Conservation (phyloP, 164 flowering plant species). For the Magnolia changhungtana region DNA sequence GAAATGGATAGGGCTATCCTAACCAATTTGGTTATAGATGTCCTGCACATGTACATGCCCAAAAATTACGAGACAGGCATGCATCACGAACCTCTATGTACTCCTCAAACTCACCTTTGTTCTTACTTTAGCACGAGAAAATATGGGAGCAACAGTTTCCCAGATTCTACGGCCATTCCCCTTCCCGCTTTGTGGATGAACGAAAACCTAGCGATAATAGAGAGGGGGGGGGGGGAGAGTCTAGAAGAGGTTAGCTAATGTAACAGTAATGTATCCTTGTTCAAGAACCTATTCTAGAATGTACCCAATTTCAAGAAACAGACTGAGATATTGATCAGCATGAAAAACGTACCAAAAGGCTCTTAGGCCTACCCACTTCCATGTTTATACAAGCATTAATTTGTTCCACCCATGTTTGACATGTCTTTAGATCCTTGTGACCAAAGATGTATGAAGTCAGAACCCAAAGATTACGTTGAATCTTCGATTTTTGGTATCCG, state of each 20-base stretch:
- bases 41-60: background rate
- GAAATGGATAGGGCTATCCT: background rate
- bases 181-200: constrained; percentile 88
- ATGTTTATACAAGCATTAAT: constrained; percentile 38
- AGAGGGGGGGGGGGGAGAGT: too few relatives aligned
- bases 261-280: background rate
- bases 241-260: constrained; percentile 5
- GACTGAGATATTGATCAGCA: background rate
- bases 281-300: background rate
- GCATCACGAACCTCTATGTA: background rate
- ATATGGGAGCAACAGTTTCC: constrained; percentile 78
- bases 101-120: constrained; percentile 54
- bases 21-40: background rate
- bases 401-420: constrained; percentile 62
- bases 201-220: constrained; percentile 54
- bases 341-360: constrained; percentile 59
- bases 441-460: constrained; percentile 60
- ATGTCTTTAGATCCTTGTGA: constrained; percentile 51
- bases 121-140: constrained; percentile 66
- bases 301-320: background rate
- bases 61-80: background rate
- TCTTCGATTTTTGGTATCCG: constrained; percentile 48
- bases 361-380: constrained; percentile 69
- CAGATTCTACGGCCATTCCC: constrained; percentile 69
- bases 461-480: constrained; percentile 45